A percentile compares a stretch with the other conserved stretches of the same genome.
Evolutionary conservation across 2,329 filamentous ascomycete genomes (phyloP).

Genomic region (Xylaria sp.): DNA sequence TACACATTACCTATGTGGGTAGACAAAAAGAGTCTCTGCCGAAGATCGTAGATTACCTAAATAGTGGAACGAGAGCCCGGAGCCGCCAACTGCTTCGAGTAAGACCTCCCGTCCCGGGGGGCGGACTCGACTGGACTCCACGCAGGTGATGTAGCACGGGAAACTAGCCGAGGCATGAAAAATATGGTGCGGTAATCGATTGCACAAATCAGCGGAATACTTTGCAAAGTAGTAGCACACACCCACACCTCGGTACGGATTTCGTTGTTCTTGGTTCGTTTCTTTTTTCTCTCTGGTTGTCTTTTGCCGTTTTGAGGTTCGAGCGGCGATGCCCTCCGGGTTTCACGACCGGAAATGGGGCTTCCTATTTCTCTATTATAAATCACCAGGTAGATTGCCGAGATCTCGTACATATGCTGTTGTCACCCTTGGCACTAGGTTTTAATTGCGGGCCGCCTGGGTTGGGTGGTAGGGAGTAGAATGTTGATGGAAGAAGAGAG

Average conservation of each 20-base stretch:
- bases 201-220: not conserved
- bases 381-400: not conserved
- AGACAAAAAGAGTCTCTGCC: not conserved
- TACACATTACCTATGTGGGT: too few relatives aligned
- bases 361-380: not conserved
- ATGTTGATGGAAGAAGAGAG: too few relatives aligned
- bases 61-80: not conserved
- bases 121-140: not conserved
- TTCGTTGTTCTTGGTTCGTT: not conserved
- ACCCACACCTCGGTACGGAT: not conserved
- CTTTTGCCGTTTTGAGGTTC: not conserved
- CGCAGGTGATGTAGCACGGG: not conserved
- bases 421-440: not conserved
- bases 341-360: not conserved
- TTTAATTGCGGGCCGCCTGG: not conserved
- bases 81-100: conserved; percentile 28
- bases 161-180: not conserved
- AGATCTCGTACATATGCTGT: not conserved
- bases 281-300: not conserved
- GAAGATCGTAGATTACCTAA: not conserved
- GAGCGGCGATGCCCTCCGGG: not conserved
- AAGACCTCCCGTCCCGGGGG: conserved; percentile 23
- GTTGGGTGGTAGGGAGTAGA: not conserved
- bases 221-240: too few relatives aligned
- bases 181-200: not conserved